phyloP scores from a whole-genome alignment of 1,139 yeast species.

The Geotrichum bryndzae region DNA sequence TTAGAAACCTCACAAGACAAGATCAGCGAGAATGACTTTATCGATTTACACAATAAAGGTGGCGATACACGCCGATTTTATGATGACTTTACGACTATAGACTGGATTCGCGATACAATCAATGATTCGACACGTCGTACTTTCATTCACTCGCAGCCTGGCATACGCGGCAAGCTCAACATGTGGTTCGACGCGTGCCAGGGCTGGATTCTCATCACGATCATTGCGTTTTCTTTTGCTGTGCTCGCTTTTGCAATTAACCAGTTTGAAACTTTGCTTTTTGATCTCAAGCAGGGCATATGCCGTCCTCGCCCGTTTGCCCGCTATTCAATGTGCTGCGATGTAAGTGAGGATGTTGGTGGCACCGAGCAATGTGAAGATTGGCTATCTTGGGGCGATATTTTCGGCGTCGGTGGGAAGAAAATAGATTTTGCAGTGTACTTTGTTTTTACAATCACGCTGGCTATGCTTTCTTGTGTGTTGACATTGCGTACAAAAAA shows the following conservation, averaged over 20 bases:
- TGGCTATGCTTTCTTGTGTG: conserved; percentile 45
- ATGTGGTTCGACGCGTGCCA: conserved; percentile 35
- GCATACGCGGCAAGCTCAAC: conserved; percentile 33
- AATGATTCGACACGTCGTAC: conserved; percentile 45
- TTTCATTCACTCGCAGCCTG: conserved; percentile 36
- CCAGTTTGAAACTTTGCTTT: conserved; percentile 45
- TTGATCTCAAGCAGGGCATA: conserved; percentile 52
- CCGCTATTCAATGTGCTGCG: conserved; percentile 45
- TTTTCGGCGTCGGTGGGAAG: conserved; percentile 16
- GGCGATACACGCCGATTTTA: conserved; percentile 31
- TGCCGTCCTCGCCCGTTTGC: conserved; percentile 46
- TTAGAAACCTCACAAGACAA: neutral
- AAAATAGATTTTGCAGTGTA: conserved; percentile 41
- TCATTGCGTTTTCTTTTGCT: conserved; percentile 47
- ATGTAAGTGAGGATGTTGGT: conserved; percentile 3
- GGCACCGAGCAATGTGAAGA: conserved; percentile 33
- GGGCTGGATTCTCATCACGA: conserved; percentile 48
- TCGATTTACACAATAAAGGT: neutral
- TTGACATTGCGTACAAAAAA: conserved; percentile 49
- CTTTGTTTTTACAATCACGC: conserved; percentile 38
- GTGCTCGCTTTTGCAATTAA: conserved; percentile 50
- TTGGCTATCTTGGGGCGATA: conserved; percentile 49
- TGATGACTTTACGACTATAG: conserved; percentile 65
- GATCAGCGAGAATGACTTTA: neutral
- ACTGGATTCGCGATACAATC: conserved; percentile 54